phyloP scores from a whole-genome alignment of 176 grass and related monocot genomes.

The Alloteropsis semialata region DNA sequence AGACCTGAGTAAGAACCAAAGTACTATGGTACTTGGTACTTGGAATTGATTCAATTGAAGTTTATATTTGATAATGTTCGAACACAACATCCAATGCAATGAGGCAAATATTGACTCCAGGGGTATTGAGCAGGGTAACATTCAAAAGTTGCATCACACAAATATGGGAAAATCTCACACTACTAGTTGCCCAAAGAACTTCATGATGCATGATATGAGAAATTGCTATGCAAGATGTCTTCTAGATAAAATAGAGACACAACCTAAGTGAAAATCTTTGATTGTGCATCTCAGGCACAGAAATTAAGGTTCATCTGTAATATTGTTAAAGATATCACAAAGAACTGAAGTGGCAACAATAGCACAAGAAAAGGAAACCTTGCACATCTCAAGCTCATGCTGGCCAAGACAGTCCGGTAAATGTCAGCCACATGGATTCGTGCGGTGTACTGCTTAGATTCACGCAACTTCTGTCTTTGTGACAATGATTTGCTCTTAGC shows the following conservation, averaged over 20 bases:
- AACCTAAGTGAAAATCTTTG: neutral
- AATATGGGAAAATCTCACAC: neutral
- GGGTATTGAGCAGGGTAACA: neutral
- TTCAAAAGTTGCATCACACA: neutral
- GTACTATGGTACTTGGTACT: neutral
- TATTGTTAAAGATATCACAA: neutral
- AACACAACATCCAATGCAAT: neutral
- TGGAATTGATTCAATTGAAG: neutral
- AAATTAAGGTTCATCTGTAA: neutral
- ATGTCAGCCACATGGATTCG: slow-evolving; percentile 84
- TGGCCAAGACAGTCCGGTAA: slow-evolving; percentile 69
- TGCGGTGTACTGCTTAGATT: slow-evolving; percentile 67
- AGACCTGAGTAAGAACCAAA: neutral
- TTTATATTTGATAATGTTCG: neutral
- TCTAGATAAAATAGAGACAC: neutral
- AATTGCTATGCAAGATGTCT: neutral
- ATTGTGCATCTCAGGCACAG: neutral
- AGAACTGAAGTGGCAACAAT: neutral
- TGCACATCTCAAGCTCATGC: slow-evolving; percentile 46
- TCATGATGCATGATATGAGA: neutral
- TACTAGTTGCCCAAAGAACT: neutral
- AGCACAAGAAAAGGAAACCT: slow-evolving; percentile 37
- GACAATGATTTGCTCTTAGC: slow-evolving; percentile 63
- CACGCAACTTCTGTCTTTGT: slow-evolving; percentile 51
- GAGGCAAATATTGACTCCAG: neutral